Evolutionary conservation across 345 rosid genomes (phyloP), one percentile per base, ranked within the genome.

Genomic region (Ailanthus altissimus): DNA sequence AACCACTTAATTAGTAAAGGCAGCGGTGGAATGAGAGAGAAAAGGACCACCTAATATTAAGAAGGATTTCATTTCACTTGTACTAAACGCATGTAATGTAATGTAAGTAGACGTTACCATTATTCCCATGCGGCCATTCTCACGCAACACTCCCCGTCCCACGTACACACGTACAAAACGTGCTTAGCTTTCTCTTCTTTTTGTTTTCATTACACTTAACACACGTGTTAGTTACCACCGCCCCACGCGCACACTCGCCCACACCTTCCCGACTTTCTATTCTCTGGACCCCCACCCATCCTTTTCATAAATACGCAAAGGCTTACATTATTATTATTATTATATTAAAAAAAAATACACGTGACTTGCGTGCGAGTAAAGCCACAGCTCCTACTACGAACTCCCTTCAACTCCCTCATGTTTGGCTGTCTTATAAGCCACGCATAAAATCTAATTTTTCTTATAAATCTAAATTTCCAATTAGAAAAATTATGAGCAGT

Each of bases 361-460:
- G 77, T 64, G 79, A 78, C 62, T 74, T 40, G 84, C 84, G 78
- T 82, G 70, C 5, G 53, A 75, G 28, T 38, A 8, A 70, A 78
- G 63, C 53, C 75, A 32, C 38, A 32, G n/a, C n/a, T n/a, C 65
- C 49, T 21, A 18, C 66, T 60, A 36, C 10, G 23, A 68, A 36
- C 2, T 5, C 32, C 4, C 1, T 13, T 21, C 0, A 3, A 5
- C 13, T 1, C 0, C 20, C 6, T 23, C 15, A 61, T 2, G 20
- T 13, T 32, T 36, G 45, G 46, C 32, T 70, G 60, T 58, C 77
- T 82, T 78, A 53, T 32, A 77, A 66, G 80, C 79, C 74, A 78
- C 80, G 85, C 82, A 63, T 74, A 3, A 49, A 18, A 28, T 62
- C n/a, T n/a, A n/a, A n/a, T n/a, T n/a, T n/a, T n/a, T n/a, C n/a